phyloP scores from a whole-genome alignment of 768 basidiomycete species.

The Auriscalpium orientale region DNA sequence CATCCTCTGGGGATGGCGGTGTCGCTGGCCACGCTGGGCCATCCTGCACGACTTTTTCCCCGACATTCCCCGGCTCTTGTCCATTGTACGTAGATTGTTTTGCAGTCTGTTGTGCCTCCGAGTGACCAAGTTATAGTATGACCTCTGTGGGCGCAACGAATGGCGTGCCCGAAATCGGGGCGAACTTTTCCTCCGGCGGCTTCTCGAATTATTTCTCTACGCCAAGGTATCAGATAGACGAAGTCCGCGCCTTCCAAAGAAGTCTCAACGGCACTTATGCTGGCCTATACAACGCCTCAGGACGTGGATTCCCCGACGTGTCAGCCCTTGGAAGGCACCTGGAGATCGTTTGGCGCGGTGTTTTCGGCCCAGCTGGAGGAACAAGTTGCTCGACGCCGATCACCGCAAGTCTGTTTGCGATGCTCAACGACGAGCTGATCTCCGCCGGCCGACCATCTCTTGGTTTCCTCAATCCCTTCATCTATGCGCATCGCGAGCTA shows the following conservation, averaged over 20 bases:
- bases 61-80: conserved; percentile 29
- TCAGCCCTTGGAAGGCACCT: conserved; percentile 31
- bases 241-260: conserved; percentile 30
- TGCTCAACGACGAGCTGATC: conserved; percentile 27
- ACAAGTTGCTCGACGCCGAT: conserved; percentile 27
- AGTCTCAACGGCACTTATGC: conserved; percentile 21
- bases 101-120: not conserved
- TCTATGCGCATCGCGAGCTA: conserved; percentile 10
- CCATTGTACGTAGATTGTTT: conserved; percentile 20
- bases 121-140: not conserved
- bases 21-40: conserved; percentile 23
- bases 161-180: conserved; percentile 13
- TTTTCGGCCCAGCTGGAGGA: conserved; percentile 16
- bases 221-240: conserved; percentile 30
- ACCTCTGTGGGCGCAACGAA: conserved; percentile 1
- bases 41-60: conserved; percentile 24
- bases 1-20: conserved; percentile 31
- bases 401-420: conserved; percentile 25
- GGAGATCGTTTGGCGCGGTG: conserved; percentile 6
- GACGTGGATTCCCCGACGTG: conserved; percentile 42
- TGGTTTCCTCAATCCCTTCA: conserved; percentile 17
- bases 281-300: conserved; percentile 26
- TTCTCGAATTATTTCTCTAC: conserved; percentile 23
- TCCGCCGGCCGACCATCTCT: conserved; percentile 16
- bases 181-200: conserved; percentile 20